These are phyloP conservation scores for Quercus agrifolia DNA, from an alignment of 306 rosid species.

Conservation along the genomic window DNA sequence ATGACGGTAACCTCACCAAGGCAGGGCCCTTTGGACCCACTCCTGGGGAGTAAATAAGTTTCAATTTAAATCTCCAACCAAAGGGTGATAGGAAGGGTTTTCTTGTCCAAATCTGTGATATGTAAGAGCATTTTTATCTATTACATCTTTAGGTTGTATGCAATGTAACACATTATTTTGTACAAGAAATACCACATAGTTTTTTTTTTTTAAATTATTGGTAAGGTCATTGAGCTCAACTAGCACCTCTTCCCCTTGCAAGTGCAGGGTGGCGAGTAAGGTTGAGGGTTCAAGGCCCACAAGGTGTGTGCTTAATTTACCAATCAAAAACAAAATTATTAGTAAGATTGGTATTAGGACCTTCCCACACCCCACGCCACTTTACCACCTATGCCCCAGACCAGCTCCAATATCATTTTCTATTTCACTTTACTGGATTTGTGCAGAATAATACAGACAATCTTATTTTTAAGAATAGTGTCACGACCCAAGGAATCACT, in stretches of 20 bases:
- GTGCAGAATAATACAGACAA: neutral
- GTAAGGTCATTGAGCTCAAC: too few relatives aligned
- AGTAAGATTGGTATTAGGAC: neutral
- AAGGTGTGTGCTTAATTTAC: too few relatives aligned
- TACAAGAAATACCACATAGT: neutral
- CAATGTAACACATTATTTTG: neutral
- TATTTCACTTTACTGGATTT: neutral
- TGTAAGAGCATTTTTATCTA: neutral
- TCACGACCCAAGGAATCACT: too few relatives aligned
- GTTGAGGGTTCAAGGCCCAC: too few relatives aligned
- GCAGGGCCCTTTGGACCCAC: too few relatives aligned
- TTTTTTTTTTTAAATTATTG: neutral
- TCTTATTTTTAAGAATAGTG: neutral
- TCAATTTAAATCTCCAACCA: neutral
- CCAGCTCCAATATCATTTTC: neutral
- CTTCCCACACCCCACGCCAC: neutral
- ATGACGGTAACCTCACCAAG: too few relatives aligned
- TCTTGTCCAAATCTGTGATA: neutral
- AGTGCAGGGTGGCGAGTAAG: too few relatives aligned
- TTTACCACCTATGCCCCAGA: neutral
- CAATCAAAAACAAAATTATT: neutral
- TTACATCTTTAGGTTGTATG: neutral
- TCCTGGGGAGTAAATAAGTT: too few relatives aligned
- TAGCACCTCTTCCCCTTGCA: too few relatives aligned
- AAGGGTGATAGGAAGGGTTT: neutral